Evolutionary conservation across 75 land plant genomes (phyloP).

Genomic region (Pseudotsuga menziesii): DNA sequence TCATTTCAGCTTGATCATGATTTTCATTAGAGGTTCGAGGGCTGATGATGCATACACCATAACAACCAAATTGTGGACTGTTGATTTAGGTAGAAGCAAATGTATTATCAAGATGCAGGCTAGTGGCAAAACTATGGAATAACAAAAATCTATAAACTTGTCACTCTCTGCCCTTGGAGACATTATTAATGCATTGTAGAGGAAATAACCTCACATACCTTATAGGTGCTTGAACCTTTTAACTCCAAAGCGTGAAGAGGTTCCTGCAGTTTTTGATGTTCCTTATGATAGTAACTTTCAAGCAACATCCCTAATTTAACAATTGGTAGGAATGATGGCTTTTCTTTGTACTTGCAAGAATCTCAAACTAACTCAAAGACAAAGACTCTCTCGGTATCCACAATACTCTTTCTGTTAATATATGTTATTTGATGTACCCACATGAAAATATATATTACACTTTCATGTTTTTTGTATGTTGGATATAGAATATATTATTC

Average conservation of each 20-base stretch:
- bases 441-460: background rate
- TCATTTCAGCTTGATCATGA: slow-evolving; percentile 45
- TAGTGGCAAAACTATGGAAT: slow-evolving; percentile 61
- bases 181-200: slow-evolving; percentile 66
- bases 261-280: background rate
- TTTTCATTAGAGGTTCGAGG: slow-evolving; percentile 21
- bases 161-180: slow-evolving; percentile 84
- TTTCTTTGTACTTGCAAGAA: slow-evolving; percentile 50
- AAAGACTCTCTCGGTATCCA: slow-evolving; percentile 69
- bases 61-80: slow-evolving; percentile 66
- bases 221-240: slow-evolving; percentile 43
- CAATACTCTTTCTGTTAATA: slow-evolving; percentile 1
- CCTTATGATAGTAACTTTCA: no score
- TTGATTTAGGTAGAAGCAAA: slow-evolving; percentile 89
- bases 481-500: background rate
- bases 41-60: background rate
- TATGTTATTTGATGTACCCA: background rate
- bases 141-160: slow-evolving; percentile 79
- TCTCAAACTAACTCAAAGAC: slow-evolving; percentile 88
- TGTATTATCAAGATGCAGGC: slow-evolving; percentile 69
- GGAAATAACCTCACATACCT: slow-evolving; percentile 58
- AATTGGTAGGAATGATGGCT: no score
- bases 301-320: no score
- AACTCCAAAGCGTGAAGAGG: background rate
- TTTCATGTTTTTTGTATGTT: background rate